A percentile compares a stretch with the other conserved stretches of the same genome.
These are phyloP conservation scores for Glycyrrhiza uralensis DNA, from an alignment of 306 rosid species.

Conservation along the genomic window DNA sequence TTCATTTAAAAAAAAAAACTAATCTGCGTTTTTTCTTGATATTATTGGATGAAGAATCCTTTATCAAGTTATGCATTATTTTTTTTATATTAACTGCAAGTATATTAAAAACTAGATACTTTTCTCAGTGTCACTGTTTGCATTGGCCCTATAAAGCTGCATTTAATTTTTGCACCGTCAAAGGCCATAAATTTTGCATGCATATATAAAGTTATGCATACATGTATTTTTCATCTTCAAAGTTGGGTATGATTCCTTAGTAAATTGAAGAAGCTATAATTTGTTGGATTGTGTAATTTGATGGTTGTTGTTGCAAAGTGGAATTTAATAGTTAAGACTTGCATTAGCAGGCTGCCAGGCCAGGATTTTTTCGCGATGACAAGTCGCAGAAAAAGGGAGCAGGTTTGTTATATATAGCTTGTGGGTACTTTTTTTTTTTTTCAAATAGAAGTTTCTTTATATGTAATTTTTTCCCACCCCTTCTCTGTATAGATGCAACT, in stretches of 20 bases:
- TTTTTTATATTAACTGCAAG: neutral
- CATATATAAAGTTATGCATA: neutral
- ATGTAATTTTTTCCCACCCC: neutral
- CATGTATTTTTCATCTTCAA: neutral
- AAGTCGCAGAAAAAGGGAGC: conserved; percentile 64
- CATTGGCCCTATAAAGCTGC: neutral
- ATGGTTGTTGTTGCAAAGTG: neutral
- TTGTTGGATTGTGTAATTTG: neutral
- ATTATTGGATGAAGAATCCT: neutral
- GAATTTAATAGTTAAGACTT: conserved; percentile 22
- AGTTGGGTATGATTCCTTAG: neutral
- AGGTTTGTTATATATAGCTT: conserved; percentile 42
- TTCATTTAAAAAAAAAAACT: neutral
- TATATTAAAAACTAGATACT: neutral
- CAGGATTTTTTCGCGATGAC: conserved; percentile 78
- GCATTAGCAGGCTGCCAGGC: conserved; percentile 71
- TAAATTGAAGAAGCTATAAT: neutral
- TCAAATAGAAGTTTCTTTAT: neutral
- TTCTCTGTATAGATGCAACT: conserved; percentile 49
- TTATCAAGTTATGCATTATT: neutral
- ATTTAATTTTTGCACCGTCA: neutral
- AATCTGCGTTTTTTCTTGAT: neutral
- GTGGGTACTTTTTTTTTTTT: neutral
- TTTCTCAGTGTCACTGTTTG: neutral
- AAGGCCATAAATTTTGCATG: neutral